These are phyloP conservation scores for Austroboletus niveus DNA, from an alignment of 1,284 basidiomycete genomes.

Conservation along the genomic window DNA sequence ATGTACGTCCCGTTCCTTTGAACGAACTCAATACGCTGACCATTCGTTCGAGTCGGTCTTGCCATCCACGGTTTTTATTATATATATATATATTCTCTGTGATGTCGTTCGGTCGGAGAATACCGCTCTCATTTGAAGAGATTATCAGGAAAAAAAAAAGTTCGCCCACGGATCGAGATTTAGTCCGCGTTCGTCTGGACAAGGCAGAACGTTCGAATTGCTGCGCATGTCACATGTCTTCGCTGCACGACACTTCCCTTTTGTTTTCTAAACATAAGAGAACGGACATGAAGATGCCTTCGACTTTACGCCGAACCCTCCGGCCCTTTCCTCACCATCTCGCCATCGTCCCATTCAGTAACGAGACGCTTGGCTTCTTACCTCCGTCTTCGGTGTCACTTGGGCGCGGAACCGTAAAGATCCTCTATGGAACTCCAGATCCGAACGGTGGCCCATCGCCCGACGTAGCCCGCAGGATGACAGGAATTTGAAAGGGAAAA, in stretches of 20 bases:
- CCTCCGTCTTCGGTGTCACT: constrained; percentile 1
- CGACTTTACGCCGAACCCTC: not conserved
- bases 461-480: constrained; percentile 4
- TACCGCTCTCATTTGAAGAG: constrained; percentile 9
- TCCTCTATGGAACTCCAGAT: constrained; percentile 16
- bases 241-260: not conserved
- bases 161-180: constrained; percentile 20
- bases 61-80: not conserved
- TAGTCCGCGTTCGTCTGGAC: not conserved
- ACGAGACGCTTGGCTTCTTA: not conserved
- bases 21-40: constrained; percentile 6
- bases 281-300: too few species aligned
- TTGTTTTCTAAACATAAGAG: not conserved
- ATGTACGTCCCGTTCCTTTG: constrained; percentile 8
- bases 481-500: not conserved
- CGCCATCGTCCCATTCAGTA: not conserved
- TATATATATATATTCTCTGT: not conserved
- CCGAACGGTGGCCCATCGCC: constrained; percentile 10
- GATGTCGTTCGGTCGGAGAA: constrained; percentile 11
- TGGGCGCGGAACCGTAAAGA: constrained; percentile 12
- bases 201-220: not conserved
- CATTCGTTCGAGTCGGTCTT: constrained; percentile 7
- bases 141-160: constrained; percentile 4
- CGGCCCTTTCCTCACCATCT: constrained; percentile 1
- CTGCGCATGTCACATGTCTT: constrained; percentile 3